phyloP scores from a whole-genome alignment of 108 stramenopile genomes.

The Cylindrotheca closterium region DNA sequence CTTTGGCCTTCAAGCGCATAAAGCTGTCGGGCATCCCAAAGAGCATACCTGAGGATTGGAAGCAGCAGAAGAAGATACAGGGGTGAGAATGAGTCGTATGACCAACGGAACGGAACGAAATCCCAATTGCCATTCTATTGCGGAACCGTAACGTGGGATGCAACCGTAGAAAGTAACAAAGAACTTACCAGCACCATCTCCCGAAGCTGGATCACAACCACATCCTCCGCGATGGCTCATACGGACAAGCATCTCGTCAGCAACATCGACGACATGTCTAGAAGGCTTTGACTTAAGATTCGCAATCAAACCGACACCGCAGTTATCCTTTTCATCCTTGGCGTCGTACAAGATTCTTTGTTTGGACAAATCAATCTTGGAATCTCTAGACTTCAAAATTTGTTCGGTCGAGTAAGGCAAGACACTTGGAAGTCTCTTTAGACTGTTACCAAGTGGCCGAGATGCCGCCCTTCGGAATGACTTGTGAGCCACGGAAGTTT shows the following conservation, averaged over 20 bases:
- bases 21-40: slow-evolving; percentile 96
- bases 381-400: slow-evolving; percentile 50
- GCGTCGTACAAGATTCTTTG: slow-evolving; percentile 73
- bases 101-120: no score
- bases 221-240: slow-evolving; percentile 97
- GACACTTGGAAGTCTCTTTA: not conserved
- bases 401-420: slow-evolving; percentile 67
- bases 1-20: slow-evolving; percentile 84
- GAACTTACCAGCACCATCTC: slow-evolving; percentile 89
- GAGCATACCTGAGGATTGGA: slow-evolving; percentile 68
- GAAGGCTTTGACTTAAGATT: slow-evolving; percentile 79
- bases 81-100: not conserved
- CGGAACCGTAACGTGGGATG: not conserved
- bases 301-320: slow-evolving; percentile 90
- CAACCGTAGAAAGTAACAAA: not conserved
- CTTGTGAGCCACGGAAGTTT: not conserved
- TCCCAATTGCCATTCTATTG: not conserved
- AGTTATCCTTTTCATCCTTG: slow-evolving; percentile 79
- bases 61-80: slow-evolving; percentile 14
- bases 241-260: slow-evolving; percentile 97
- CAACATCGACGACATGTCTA: slow-evolving; percentile 90
- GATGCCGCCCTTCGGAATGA: not conserved
- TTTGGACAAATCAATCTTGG: slow-evolving; percentile 26
- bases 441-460: not conserved
- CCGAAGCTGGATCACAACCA: slow-evolving; percentile 89